phyloP scores from a whole-genome alignment of 306 rosid genomes.

The Citrullus amarus region DNA sequence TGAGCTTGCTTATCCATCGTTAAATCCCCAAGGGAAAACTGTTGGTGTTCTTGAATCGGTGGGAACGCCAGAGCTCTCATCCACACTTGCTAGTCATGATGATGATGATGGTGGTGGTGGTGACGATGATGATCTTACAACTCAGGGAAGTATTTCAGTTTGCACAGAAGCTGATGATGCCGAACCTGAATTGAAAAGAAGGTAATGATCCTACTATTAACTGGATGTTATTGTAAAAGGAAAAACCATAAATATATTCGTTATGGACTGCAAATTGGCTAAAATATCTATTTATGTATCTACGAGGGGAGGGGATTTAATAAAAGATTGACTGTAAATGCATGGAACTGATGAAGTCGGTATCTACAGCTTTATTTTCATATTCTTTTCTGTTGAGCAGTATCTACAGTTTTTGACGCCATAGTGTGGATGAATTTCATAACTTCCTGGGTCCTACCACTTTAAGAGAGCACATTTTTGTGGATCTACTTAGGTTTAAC shows the following conservation, averaged over 20 bases:
- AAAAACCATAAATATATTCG: neutral
- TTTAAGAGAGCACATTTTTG: slow-evolving; percentile 1
- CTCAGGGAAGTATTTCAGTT: slow-evolving; percentile 30
- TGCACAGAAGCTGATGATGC: slow-evolving; percentile 43
- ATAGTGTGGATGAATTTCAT: neutral
- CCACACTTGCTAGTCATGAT: slow-evolving; percentile 45
- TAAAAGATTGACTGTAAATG: neutral
- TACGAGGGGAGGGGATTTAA: neutral
- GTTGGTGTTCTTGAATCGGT: slow-evolving; percentile 30
- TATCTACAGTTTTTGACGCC: slow-evolving; percentile 1
- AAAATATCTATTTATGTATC: neutral
- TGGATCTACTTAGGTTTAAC: neutral
- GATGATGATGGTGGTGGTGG: slow-evolving; percentile 41
- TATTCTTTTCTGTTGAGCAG: neutral
- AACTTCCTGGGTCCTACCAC: slow-evolving; percentile 1
- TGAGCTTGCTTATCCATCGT: slow-evolving; percentile 44
- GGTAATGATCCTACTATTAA: slow-evolving; percentile 23
- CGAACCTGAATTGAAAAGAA: slow-evolving; percentile 62
- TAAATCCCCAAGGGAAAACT: slow-evolving; percentile 34
- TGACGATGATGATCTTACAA: slow-evolving; percentile 45
- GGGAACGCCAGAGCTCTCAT: slow-evolving; percentile 56
- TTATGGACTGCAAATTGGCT: neutral
- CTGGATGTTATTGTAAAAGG: neutral
- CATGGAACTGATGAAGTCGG: neutral
- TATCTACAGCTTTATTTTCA: neutral